Evolutionary conservation across 768 basidiomycete genomes (phyloP).

Genomic region (Porpolomopsis calyptriformis): DNA sequence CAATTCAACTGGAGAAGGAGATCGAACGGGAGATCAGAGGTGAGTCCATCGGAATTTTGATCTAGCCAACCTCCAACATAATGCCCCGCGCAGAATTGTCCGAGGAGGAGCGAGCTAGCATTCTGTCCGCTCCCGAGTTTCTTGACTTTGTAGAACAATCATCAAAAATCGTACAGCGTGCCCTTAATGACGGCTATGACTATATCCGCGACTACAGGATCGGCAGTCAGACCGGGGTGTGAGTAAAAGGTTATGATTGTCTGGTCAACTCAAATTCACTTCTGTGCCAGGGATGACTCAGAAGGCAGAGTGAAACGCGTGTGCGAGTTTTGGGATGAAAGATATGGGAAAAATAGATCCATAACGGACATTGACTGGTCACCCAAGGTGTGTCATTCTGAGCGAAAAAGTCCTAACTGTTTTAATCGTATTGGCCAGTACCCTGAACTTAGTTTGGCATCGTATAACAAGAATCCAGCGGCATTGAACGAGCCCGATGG

Average conservation of each 20-base stretch:
- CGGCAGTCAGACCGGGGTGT: conserved; percentile 76
- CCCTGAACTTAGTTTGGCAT: conserved; percentile 88
- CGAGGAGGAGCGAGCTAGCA: conserved; percentile 73
- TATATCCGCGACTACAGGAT: conserved; percentile 96
- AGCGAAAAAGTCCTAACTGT: not conserved
- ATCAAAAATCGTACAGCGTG: conserved; percentile 90
- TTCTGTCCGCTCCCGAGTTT: conserved; percentile 84
- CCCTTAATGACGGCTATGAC: conserved; percentile 91
- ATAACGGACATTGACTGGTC: conserved; percentile 98
- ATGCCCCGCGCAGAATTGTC: conserved; percentile 51
- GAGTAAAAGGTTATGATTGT: conserved; percentile 23
- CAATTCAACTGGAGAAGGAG: conserved; percentile 72
- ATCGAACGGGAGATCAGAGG: conserved; percentile 83
- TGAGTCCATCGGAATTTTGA: conserved; percentile 16
- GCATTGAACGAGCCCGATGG: conserved; percentile 95
- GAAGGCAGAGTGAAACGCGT: conserved; percentile 88
- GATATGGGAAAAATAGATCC: conserved; percentile 84
- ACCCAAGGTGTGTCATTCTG: conserved; percentile 55
- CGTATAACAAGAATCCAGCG: conserved; percentile 95
- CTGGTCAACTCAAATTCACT: conserved; percentile 1
- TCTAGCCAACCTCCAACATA: not conserved
- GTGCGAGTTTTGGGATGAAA: conserved; percentile 90
- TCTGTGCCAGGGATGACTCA: conserved; percentile 75
- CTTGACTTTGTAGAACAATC: conserved; percentile 89
- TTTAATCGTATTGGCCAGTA: conserved; percentile 43